Base-by-base conservation (phyloP, 352 stramenopile species). In the Thraustotheca clavata region DNA sequence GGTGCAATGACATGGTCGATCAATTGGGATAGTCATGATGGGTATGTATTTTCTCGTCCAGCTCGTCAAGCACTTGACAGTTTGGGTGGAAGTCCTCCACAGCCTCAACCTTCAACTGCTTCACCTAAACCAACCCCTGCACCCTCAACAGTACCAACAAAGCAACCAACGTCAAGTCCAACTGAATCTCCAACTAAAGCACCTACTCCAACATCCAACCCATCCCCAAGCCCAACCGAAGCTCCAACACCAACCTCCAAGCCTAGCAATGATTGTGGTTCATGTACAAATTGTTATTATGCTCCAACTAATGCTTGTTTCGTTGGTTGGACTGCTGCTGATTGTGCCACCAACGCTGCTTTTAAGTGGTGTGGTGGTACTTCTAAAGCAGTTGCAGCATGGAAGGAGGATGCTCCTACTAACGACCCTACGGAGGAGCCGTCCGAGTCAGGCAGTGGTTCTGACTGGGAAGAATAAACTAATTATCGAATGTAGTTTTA, bases 1-100 rank as follows among this genome's bases (percentile, higher is more conserved):
- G 57, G 57, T 0, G 12, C 55, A 29, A 65, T 65, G 57, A 39
- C 57, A 31, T 65, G 57, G 57, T 46, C 26, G 29, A 65, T 65
- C 57, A 65, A 65, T 46, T 65, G 57, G 57, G 57, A 65, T n/a
- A 47, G 26, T 4, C 8, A 20, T 11, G 57, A 65, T 24, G n/a
- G 29, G 3, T 65, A 50, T 41, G 57, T 9, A 6, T 65, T 65
- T 41, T 65, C 57, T 24, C 33, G 18, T n/a, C 35, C n/a, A 11
- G 36, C 57, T n/a, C 57, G 57, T 40, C 3, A 29, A 8, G 36
- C 36, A n/a, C 16, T 65, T 20, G 57, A 65, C 24, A 29, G 55
- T 18, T 34, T 52, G 11, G 43, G 43, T 14, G 43, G 43, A 22
- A 50, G 14, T 29, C 27, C 43, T 29, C 22, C 43, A 14, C 43